Base-by-base conservation (phyloP, 2,329 filamentous ascomycete species). In the Colletotrichum incanum region DNA sequence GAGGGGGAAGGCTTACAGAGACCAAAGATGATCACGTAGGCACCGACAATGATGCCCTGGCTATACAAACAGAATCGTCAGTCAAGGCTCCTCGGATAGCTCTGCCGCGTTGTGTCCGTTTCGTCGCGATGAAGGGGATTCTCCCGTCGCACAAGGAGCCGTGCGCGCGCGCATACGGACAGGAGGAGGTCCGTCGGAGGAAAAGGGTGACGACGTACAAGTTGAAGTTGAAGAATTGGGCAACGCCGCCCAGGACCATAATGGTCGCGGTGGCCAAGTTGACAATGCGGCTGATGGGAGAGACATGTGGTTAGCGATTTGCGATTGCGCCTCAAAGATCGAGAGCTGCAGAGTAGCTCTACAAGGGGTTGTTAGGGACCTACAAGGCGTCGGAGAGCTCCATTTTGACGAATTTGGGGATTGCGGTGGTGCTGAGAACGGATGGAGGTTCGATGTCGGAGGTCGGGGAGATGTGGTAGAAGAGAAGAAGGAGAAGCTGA, bases 381-480 rank as follows among this genome's bases (percentile, higher is more conserved):
- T 88, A 97, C 94, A 97, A 97, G 82, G 92, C 92, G 85, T 97
- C 94, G 75, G 94, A 96, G 87, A 95, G 94, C 84, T 98, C 95
- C 94, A 98, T 97, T 76, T 81, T 87, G 80, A 75, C 69, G 54
- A 73, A 65, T 64, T 31, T 39, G 12, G 45, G 43, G 39, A 65
- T 66, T 43, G 54, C 26, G 41, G 18, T 50, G 31, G 7, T 41
- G 31, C 66, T 2, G 50, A 3, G 31, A 45, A 34, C 31, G 56
- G 23, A n/a, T 37, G 39, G 5, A 12, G n/a, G 34, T 43, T 72
- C 31, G 61, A 50, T 68, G 8, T 43, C 18, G 58, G 45, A 54
- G 31, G 16, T 20, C 5, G 28, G 28, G 52, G 11, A n/a, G 41
- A 41, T 26, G 60, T 41, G 31, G 59, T 56, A 63, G 28, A 26